Base-by-base conservation (phyloP, 1,284 basidiomycete genomes). In the Athelia psychrophila region DNA sequence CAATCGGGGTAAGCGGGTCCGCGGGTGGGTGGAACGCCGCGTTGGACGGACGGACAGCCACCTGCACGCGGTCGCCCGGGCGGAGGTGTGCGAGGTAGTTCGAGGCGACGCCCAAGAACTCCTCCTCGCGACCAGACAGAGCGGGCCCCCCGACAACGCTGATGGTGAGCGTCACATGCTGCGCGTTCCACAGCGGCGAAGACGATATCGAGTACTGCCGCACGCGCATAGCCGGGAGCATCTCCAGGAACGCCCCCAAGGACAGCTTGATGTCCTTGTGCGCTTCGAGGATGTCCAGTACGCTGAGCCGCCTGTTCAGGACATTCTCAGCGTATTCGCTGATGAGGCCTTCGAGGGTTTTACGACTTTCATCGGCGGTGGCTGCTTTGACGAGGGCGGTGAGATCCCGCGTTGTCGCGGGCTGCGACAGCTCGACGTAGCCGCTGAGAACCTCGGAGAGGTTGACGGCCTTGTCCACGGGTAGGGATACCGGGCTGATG, bases 141-240 rank as follows among this genome's bases (percentile, higher is more conserved):
- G 74, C 58, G 2, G 61, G 58, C 3, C 65, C 65, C 27, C 73
- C 69, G 49, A 80, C 60, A 24, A 80, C 74, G 51, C 72, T 75
- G 55, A 79, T 62, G 8, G 77, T 80, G n/a, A 81, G 69, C 3
- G 74, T 71, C 16, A 73, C 76, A 48, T 69, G 69, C 22, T 65
- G 56, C 3, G 78, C 66, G 56, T 77, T 69, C 66, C 70, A 73
- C 13, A 80, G 67, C 2, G 78, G 78, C 0, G 78, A 78, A 2
- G 77, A 80, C 2, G 79, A 79, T 58, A 80, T 80, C 1, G 76
- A 79, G 62, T 81, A 81, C 61, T 79, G 74, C 22, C 78, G 64
- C 47, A 78, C 67, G 33, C 76, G 76, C 74, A 79, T 79, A 1
- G 75, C 63, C 3, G 76, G 77, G 20, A 79, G 68, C 61, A 76